These are phyloP conservation scores for Talaromyces marneffei DNA, from an alignment of 2,329 filamentous ascomycete genomes.

Conservation along the genomic window DNA sequence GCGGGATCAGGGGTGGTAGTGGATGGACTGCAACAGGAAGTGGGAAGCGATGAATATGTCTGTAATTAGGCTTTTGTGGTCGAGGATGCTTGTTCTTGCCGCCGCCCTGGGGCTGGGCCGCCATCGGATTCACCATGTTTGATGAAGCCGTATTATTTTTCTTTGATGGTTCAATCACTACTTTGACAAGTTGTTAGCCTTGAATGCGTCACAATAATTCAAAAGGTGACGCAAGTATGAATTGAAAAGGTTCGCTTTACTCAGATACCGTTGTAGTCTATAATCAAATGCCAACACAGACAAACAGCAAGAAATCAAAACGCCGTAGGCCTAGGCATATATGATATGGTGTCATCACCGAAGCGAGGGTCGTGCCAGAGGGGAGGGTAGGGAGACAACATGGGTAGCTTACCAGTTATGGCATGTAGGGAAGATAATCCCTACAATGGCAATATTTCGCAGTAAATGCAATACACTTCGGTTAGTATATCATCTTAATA, in stretches of 20 bases:
- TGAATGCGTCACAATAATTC: not conserved
- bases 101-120: slow-evolving; percentile 6
- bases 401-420: slow-evolving; percentile 20
- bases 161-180: not conserved
- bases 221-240: not conserved
- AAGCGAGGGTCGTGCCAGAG: slow-evolving; percentile 18
- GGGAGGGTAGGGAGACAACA: slow-evolving; percentile 15
- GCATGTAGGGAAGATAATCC: not conserved
- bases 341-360: slow-evolving; percentile 42
- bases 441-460: slow-evolving; percentile 5
- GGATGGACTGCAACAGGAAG: slow-evolving; percentile 77
- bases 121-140: slow-evolving; percentile 17
- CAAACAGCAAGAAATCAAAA: slow-evolving; percentile 49
- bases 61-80: slow-evolving; percentile 50
- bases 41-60: slow-evolving; percentile 74
- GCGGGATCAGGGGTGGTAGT: slow-evolving; percentile 80
- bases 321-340: slow-evolving; percentile 42
- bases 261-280: slow-evolving; percentile 99
- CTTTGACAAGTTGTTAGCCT: not conserved
- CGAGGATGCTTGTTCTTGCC: slow-evolving; percentile 13
- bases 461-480: not conserved
- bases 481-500: not conserved
- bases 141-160: slow-evolving; percentile 27
- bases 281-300: slow-evolving; percentile 54
- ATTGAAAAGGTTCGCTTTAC: slow-evolving; percentile 34